A percentile compares a stretch with the other conserved stretches of the same genome.
Evolutionary conservation across 805 yeast species (phyloP).

Genomic region (Vanderwaltozyma verrucispora): DNA sequence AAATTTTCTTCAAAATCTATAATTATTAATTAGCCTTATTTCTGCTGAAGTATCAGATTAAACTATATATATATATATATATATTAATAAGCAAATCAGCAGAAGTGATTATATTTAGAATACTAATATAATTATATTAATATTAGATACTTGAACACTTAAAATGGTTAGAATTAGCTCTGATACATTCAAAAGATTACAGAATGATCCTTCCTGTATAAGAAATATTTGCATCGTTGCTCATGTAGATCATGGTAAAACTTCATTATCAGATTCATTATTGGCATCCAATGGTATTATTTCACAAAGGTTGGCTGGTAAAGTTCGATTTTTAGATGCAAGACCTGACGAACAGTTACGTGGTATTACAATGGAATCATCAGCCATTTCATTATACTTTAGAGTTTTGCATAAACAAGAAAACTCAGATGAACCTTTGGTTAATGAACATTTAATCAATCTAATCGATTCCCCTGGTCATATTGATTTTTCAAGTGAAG

Average conservation of each 20-base stretch:
- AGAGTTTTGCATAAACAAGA: slow-evolving; percentile 44
- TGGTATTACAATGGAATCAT: slow-evolving; percentile 97
- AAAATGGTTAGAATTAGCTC: slow-evolving; percentile 46
- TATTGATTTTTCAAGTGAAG: slow-evolving; percentile 93
- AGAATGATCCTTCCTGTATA: slow-evolving; percentile 55
- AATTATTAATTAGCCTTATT: too few relatives aligned
- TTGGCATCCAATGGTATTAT: slow-evolving; percentile 94
- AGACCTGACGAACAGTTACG: slow-evolving; percentile 91
- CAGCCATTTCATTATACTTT: slow-evolving; percentile 90
- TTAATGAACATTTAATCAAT: slow-evolving; percentile 76
- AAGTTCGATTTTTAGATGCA: slow-evolving; percentile 83
- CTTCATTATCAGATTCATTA: slow-evolving; percentile 84
- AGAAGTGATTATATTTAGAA: not conserved
- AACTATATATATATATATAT: too few relatives aligned
- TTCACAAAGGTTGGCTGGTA: slow-evolving; percentile 91
- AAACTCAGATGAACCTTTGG: slow-evolving; percentile 35
- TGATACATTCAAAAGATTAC: slow-evolving; percentile 55
- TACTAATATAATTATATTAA: not conserved
- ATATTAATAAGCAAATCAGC: too few relatives aligned
- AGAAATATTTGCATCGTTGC: slow-evolving; percentile 93
- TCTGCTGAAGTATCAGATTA: too few relatives aligned
- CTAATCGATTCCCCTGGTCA: slow-evolving; percentile 99
- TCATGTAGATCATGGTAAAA: slow-evolving; percentile 98
- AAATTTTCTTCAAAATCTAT: too few relatives aligned
- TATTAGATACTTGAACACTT: not conserved